A percentile compares a stretch with the other conserved stretches of the same genome.
phyloP scores from a whole-genome alignment of 2,329 filamentous ascomycete genomes.

The Chaetothyriales sp. region DNA sequence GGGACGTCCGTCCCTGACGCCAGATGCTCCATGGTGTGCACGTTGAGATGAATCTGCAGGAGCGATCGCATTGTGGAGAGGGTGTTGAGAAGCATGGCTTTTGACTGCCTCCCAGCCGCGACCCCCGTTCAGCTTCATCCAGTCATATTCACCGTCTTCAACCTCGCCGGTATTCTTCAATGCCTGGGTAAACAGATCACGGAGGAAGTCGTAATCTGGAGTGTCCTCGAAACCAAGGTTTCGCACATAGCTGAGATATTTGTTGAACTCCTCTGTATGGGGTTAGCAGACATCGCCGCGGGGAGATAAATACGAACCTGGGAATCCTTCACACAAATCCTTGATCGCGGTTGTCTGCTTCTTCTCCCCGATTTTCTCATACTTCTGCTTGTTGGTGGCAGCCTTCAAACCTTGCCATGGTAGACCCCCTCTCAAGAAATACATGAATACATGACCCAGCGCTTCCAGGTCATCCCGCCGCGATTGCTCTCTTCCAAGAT shows the following conservation, averaged over 20 bases:
- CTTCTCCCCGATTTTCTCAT: slow-evolving; percentile 99
- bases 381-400: slow-evolving; percentile 82
- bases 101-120: slow-evolving; percentile 83
- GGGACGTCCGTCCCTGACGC: slow-evolving; percentile 28
- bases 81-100: slow-evolving; percentile 52
- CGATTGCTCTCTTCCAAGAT: slow-evolving; percentile 89
- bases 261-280: slow-evolving; percentile 71
- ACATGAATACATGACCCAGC: slow-evolving; percentile 54
- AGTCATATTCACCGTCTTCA: slow-evolving; percentile 97
- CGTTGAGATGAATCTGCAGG: slow-evolving; percentile 69
- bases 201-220: slow-evolving; percentile 93
- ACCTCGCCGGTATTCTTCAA: slow-evolving; percentile 88
- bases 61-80: slow-evolving; percentile 63
- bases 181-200: slow-evolving; percentile 89
- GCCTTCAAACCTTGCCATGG: slow-evolving; percentile 56
- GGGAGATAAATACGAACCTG: slow-evolving; percentile 35
- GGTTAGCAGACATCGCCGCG: slow-evolving; percentile 19
- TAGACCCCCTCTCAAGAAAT: slow-evolving; percentile 50
- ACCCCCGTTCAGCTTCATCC: slow-evolving; percentile 94
- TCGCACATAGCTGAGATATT: slow-evolving; percentile 92
- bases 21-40: slow-evolving; percentile 56
- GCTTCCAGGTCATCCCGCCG: slow-evolving; percentile 92
- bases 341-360: slow-evolving; percentile 97
- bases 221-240: slow-evolving; percentile 98
- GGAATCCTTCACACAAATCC: slow-evolving; percentile 90